Conservation (phyloP, 768 basidiomycete genomes). For the Steccherinum ochraceum region DNA sequence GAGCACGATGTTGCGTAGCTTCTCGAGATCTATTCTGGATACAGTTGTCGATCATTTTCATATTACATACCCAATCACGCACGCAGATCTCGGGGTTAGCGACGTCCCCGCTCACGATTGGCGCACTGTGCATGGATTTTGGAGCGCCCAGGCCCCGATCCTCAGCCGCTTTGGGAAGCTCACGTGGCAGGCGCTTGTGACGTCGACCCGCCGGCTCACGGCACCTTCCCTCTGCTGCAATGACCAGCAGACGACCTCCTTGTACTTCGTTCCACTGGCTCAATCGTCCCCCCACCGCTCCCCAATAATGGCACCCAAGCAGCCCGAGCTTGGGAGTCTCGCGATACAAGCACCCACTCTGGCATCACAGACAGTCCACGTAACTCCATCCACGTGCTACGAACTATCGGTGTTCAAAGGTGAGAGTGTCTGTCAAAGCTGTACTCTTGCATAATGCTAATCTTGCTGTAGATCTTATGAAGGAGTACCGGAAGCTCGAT, state of each 20-base stretch:
- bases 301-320: slow-evolving; percentile 33
- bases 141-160: no score
- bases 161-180: not conserved
- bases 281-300: not conserved
- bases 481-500: slow-evolving; percentile 76
- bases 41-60: not conserved
- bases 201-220: no score
- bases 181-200: not conserved
- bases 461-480: slow-evolving; percentile 60
- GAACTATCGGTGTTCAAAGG: slow-evolving; percentile 78
- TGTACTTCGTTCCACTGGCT: not conserved
- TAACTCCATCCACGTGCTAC: slow-evolving; percentile 68
- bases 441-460: no score
- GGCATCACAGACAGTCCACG: slow-evolving; percentile 59
- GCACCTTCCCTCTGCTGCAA: no score
- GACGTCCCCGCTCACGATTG: not conserved
- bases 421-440: slow-evolving; percentile 22
- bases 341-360: slow-evolving; percentile 60
- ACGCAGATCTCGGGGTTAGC: not conserved
- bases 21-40: no score
- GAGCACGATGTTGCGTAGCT: no score
- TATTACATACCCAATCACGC: not conserved
- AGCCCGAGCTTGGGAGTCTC: slow-evolving; percentile 56
- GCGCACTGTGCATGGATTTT: not conserved
- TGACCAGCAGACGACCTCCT: not conserved